Percentiles rank a stretch among this genome's conserved stretches.
phyloP scores from a whole-genome alignment of 306 rosid species.

The Cyclanthera cordifolia region DNA sequence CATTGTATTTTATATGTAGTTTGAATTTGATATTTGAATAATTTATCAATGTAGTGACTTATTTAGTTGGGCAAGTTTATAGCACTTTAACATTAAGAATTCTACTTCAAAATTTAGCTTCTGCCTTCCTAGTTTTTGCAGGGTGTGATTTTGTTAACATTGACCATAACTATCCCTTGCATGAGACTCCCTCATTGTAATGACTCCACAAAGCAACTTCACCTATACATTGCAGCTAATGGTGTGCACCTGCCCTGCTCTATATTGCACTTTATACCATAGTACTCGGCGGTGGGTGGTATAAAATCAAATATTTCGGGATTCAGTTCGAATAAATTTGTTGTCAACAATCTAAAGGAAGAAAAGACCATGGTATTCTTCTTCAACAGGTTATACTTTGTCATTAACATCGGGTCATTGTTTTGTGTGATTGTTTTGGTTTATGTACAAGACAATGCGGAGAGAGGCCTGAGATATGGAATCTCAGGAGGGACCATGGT shows the following conservation, averaged over 20 bases:
- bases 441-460: constrained; percentile 71
- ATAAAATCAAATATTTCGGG: constrained; percentile 90
- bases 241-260: constrained; percentile 54
- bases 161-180: constrained; percentile 54
- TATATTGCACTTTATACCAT: constrained; percentile 60
- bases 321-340: constrained; percentile 75
- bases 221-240: constrained; percentile 43
- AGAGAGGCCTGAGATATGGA: constrained; percentile 86
- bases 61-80: constrained; percentile 42
- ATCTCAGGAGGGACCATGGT: constrained; percentile 70
- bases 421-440: constrained; percentile 71
- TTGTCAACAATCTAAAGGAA: constrained; percentile 50
- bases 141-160: constrained; percentile 60
- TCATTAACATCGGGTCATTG: constrained; percentile 68
- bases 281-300: constrained; percentile 82
- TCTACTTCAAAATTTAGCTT: not conserved
- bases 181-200: constrained; percentile 70
- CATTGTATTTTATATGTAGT: no score
- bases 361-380: constrained; percentile 76
- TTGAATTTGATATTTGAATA: no score
- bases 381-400: constrained; percentile 89
- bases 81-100: not conserved
- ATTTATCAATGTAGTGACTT: no score
- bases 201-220: constrained; percentile 36
- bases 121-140: constrained; percentile 17